Conservation (phyloP, 208 protist genomes). For the Acanthamoeba quina region DNA sequence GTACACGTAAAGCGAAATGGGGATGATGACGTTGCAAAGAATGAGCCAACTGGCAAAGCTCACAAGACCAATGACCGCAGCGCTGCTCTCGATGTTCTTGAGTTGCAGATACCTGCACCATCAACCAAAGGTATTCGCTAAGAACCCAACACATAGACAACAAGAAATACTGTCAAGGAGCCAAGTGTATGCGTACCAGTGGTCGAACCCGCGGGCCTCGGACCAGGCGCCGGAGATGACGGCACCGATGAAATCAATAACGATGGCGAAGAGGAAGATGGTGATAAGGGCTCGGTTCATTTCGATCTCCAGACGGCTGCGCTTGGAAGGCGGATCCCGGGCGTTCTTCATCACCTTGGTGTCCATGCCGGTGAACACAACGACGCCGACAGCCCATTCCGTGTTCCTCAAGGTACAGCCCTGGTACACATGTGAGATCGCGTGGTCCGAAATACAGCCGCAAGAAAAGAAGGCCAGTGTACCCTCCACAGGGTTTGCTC, state of each 20-base stretch:
- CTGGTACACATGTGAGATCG: conserved; percentile 13
- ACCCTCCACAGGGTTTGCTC: conserved; percentile 67
- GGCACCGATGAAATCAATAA: conserved; percentile 77
- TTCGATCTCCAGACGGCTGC: conserved; percentile 79
- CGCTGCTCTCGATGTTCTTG: conserved; percentile 22
- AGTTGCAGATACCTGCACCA: conserved; percentile 42
- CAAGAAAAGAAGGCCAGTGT: not conserved
- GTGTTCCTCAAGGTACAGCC: conserved; percentile 84
- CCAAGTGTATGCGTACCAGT: not conserved
- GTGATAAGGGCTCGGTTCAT: conserved; percentile 82
- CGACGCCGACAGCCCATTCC: conserved; percentile 80
- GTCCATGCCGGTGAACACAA: conserved; percentile 87
- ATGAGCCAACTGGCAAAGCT: conserved; percentile 85
- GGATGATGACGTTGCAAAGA: conserved; percentile 87
- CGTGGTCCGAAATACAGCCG: not conserved
- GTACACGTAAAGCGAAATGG: conserved; percentile 90
- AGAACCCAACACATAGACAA: not conserved
- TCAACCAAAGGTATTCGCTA: not conserved
- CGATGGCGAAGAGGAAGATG: conserved; percentile 82
- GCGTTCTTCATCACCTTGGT: conserved; percentile 88
- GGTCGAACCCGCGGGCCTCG: conserved; percentile 5
- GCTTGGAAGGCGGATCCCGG: conserved; percentile 80
- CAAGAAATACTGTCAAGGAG: not conserved
- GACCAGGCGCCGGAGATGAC: conserved; percentile 76
- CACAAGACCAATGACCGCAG: conserved; percentile 55